Percentiles rank a stretch among this genome's conserved stretches.
Conservation (phyloP, 1,284 basidiomycete genomes). For the Phellopilus nigrolimitatus region DNA sequence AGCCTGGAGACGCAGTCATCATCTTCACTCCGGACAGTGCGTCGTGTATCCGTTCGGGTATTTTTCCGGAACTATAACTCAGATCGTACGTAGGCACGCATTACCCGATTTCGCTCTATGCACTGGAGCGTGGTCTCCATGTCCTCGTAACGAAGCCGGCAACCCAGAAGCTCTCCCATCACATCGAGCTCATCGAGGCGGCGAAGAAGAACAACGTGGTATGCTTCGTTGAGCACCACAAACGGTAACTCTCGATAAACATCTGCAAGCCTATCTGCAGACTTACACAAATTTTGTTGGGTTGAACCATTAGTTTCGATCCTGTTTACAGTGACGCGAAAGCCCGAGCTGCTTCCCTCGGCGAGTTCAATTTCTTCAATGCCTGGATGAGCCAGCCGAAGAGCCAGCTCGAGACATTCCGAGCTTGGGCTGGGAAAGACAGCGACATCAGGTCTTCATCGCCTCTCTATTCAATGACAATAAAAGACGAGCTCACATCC, state of each 20-base stretch:
- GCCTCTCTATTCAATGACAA: background rate
- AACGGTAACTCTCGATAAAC: constrained; percentile 41
- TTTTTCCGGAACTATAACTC: constrained; percentile 15
- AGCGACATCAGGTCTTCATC: constrained; percentile 72
- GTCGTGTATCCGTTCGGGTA: constrained; percentile 27
- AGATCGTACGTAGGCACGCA: constrained; percentile 61
- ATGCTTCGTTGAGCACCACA: constrained; percentile 90
- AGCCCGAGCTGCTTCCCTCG: constrained; percentile 69
- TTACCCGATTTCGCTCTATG: constrained; percentile 80
- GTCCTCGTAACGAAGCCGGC: constrained; percentile 93
- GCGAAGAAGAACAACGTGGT: constrained; percentile 78
- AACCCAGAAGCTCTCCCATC: constrained; percentile 79
- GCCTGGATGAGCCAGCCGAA: constrained; percentile 96
- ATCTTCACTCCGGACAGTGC: constrained; percentile 84
- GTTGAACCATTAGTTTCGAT: constrained; percentile 63
- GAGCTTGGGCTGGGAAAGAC: constrained; percentile 91
- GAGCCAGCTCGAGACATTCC: constrained; percentile 89
- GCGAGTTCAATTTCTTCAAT: constrained; percentile 90
- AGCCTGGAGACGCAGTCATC: constrained; percentile 82
- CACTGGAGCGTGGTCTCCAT: constrained; percentile 79
- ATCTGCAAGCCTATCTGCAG: background rate
- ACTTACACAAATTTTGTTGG: constrained; percentile 6
- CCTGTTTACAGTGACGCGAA: constrained; percentile 90
- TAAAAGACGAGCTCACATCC: background rate
- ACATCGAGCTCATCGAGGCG: constrained; percentile 70